These are phyloP conservation scores for Sporothrix phasma DNA, from an alignment of 2,329 filamentous ascomycete species.

Conservation along the genomic window DNA sequence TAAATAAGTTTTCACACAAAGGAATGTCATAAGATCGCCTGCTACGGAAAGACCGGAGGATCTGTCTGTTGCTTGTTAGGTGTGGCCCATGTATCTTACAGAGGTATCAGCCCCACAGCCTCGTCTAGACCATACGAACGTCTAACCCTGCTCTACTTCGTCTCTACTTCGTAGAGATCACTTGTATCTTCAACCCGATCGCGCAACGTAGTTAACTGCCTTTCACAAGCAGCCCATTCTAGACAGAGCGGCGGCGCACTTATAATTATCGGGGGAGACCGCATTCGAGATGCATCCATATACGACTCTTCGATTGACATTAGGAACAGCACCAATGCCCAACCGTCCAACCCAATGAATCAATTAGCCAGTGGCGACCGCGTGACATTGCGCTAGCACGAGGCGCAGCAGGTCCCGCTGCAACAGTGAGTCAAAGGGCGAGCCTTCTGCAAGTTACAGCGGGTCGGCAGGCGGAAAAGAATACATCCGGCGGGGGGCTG, in stretches of 20 bases:
- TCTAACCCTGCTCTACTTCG: too few relatives aligned
- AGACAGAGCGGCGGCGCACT: neutral
- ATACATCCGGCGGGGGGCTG: slow-evolving; percentile 14
- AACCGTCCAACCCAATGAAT: too few relatives aligned
- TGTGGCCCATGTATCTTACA: neutral
- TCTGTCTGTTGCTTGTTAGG: neutral
- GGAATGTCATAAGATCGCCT: neutral
- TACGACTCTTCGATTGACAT: neutral
- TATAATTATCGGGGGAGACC: neutral
- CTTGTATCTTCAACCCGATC: neutral
- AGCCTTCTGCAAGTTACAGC: neutral
- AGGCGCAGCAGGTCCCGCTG: neutral
- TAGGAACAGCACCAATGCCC: neutral
- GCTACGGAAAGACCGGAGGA: too few relatives aligned
- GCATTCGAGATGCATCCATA: neutral
- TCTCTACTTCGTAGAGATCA: too few relatives aligned
- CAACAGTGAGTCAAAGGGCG: neutral
- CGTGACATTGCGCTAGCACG: neutral
- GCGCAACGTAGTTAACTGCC: too few relatives aligned
- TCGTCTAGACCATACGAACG: neutral
- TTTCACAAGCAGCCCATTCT: neutral
- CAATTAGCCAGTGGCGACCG: neutral
- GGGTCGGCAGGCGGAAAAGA: slow-evolving; percentile 11
- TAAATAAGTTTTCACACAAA: neutral
- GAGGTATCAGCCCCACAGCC: neutral